Percentiles rank a stretch among this genome's conserved stretches.
Conservation (phyloP, 768 basidiomycete genomes). For the Russula sp. region DNA sequence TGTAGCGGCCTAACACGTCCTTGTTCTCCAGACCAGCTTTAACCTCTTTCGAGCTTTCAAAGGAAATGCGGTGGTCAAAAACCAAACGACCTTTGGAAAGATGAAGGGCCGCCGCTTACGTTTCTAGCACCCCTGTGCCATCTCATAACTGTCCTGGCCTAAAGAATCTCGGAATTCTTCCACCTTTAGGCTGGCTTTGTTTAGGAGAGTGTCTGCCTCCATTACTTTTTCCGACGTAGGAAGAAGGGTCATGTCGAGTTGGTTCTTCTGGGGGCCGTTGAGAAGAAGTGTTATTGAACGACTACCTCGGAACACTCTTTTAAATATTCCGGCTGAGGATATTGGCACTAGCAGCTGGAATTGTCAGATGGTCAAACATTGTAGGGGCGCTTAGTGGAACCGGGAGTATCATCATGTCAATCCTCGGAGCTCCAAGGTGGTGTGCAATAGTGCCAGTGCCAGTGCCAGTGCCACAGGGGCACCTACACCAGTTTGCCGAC, state of each 20-base stretch:
- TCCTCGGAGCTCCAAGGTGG: not conserved
- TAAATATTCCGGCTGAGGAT: not conserved
- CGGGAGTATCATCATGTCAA: not conserved
- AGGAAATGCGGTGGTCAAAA: not conserved
- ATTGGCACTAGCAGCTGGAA: not conserved
- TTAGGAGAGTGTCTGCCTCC: constrained; percentile 4
- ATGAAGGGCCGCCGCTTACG: not conserved
- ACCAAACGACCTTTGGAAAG: not conserved
- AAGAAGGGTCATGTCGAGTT: not conserved
- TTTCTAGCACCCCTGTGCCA: constrained; percentile 5
- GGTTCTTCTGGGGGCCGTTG: not conserved
- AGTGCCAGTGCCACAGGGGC: no score
- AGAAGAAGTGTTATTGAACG: not conserved
- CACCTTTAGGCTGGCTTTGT: not conserved
- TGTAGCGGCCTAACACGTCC: not conserved
- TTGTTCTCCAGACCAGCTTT: constrained; percentile 13
- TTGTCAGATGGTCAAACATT: not conserved
- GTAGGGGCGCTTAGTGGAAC: constrained; percentile 1
- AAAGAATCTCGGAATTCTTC: not conserved
- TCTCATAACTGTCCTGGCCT: not conserved
- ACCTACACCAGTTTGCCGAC: not conserved
- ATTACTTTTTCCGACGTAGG: not conserved
- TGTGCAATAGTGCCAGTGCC: not conserved
- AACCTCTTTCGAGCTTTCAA: not conserved
- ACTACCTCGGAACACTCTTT: not conserved